Evolutionary conservation across 2,329 filamentous ascomycete genomes (phyloP).

Genomic region (Trichoderma sp.): DNA sequence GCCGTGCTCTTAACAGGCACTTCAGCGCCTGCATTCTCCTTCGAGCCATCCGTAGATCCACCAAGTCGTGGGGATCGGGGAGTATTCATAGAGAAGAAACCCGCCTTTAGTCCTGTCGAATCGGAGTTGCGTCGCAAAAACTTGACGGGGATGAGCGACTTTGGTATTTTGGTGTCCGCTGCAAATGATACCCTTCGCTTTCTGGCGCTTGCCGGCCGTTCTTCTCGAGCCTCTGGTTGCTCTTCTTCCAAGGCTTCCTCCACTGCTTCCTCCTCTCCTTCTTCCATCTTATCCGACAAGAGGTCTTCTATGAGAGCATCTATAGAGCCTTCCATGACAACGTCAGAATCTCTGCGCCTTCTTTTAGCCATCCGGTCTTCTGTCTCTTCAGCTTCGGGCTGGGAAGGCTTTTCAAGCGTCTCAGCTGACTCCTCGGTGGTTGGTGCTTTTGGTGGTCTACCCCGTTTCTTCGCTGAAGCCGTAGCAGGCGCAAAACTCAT

Average conservation of each 20-base stretch:
- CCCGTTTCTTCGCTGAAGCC: conserved; percentile 16
- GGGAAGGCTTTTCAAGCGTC: background rate
- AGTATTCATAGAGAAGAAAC: background rate
- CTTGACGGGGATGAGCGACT: background rate
- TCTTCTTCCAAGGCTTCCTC: background rate
- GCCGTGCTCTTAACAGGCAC: background rate
- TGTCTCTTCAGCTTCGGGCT: background rate
- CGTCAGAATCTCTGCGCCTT: conserved; percentile 3
- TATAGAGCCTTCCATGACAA: background rate
- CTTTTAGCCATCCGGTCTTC: conserved; percentile 17
- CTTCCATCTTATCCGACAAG: no score
- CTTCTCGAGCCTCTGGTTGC: background rate
- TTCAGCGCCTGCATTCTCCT: background rate
- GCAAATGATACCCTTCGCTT: background rate
- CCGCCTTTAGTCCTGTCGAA: background rate
- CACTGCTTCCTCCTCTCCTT: no score
- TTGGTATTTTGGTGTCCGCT: background rate
- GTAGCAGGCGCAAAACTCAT: background rate
- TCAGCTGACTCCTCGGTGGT: background rate
- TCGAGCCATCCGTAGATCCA: background rate
- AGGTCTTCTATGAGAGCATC: background rate
- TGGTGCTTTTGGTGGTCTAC: conserved; percentile 11
- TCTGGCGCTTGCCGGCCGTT: background rate
- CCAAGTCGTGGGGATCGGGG: background rate
- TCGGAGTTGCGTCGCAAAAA: background rate